Base-by-base conservation (phyloP, 2,329 filamentous ascomycete species). In the Hypoxylon sp. region DNA sequence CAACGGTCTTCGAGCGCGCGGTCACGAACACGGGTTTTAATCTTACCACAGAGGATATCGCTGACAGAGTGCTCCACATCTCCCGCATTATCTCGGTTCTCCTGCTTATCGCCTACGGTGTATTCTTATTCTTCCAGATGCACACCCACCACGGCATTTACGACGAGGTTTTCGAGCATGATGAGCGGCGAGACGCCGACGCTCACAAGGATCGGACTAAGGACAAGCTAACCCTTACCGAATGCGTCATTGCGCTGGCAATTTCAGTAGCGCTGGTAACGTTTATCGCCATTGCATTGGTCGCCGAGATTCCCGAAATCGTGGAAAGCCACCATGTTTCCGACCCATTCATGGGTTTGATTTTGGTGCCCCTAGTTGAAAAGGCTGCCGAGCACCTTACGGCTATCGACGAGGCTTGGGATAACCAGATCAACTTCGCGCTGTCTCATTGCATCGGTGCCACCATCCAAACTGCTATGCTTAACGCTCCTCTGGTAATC, bases 371-470 rank as follows among this genome's bases (percentile, higher is more conserved):
- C 3, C 84, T 97, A 0, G 93, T 96, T 5, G 93, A 97, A 76
- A 97, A 97, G 79, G 90, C 91, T 2, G 93, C 93, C 11, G 93
- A 97, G 79, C 93, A 97, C 79, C 82, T 97, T 50, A 94, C 92
- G 1, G 92, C 93, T 45, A 84, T 97, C 64, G 92, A 96, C 73
- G 93, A 97, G 83, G 93, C 93, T 23, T 95, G 89, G 85, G 91
- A 93, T 73, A 89, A 92, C 76, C 89, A 91, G 77, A 93, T 94
- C 85, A 96, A 96, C 81, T 90, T 94, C 79, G 93, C 93, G 0
- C 85, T 96, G 25, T 91, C 92, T 48, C 93, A 97, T 78, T 92
- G 96, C 58, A 88, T 97, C 45, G 93, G 93, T 50, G 90, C 93
- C 2, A 95, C 92, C 0, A 91, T 97, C 64, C 94, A 97, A 80